Evolutionary conservation across 441 rosid genomes (phyloP).

Genomic region (Monsonia emarginata): DNA sequence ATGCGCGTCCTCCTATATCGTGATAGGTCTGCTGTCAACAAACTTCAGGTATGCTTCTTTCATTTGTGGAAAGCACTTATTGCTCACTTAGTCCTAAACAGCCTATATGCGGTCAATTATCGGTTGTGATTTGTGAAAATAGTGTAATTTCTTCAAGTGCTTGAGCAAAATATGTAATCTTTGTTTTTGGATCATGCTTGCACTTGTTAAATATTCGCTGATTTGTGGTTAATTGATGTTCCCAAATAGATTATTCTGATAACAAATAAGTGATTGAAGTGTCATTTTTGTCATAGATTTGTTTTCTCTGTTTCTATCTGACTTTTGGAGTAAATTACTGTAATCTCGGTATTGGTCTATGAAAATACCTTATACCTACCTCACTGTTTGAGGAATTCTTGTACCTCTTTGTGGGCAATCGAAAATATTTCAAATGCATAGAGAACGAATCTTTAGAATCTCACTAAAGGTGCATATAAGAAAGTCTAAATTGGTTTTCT

Average conservation of each 20-base stretch:
- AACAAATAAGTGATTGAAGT: neutral
- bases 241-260: neutral
- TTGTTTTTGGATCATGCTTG: neutral
- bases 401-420: neutral
- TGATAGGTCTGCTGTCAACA: slow-evolving; percentile 86
- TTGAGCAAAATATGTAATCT: neutral
- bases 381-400: neutral
- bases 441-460: neutral
- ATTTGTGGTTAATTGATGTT: neutral
- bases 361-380: neutral
- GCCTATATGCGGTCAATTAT: neutral
- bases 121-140: slow-evolving; percentile 1
- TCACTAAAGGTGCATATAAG: too few relatives aligned
- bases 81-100: neutral
- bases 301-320: neutral
- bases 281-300: neutral
- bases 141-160: neutral
- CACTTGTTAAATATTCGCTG: too few relatives aligned
- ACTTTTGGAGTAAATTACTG: neutral
- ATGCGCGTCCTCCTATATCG: slow-evolving; percentile 96
- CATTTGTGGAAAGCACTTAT: neutral
- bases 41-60: slow-evolving; percentile 68
- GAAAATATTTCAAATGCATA: neutral
- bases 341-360: neutral
- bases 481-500: too few relatives aligned